phyloP scores from a whole-genome alignment of 768 basidiomycete species.

The Suillus placidus region DNA sequence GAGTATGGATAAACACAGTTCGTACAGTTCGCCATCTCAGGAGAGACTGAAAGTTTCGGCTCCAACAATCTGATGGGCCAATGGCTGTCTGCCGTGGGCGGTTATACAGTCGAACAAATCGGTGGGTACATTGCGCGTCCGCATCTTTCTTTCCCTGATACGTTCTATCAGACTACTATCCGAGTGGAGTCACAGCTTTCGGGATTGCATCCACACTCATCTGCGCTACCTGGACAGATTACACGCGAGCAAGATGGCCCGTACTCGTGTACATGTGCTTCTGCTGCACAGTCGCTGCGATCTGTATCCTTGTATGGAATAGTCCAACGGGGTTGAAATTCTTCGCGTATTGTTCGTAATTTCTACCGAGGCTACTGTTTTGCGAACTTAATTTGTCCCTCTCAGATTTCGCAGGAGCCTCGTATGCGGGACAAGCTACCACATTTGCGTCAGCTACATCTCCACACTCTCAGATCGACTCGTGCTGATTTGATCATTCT shows the following conservation, averaged over 20 bases:
- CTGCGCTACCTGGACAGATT: constrained; percentile 67
- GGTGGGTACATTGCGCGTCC: constrained; percentile 35
- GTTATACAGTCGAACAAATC: constrained; percentile 64
- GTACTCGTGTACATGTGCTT: constrained; percentile 65
- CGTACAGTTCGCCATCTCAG: constrained; percentile 61
- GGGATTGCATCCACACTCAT: constrained; percentile 64
- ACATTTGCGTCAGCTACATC: constrained; percentile 62
- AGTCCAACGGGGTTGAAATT: constrained; percentile 66
- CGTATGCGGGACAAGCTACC: constrained; percentile 75
- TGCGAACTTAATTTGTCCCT: neutral
- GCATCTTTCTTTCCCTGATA: constrained; percentile 14
- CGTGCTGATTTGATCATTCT: constrained; percentile 5
- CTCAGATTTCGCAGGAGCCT: constrained; percentile 61
- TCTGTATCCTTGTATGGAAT: constrained; percentile 63
- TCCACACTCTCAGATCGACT: neutral
- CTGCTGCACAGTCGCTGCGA: constrained; percentile 54
- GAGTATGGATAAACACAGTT: neutral
- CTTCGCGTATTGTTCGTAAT: constrained; percentile 67
- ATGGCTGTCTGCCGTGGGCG: constrained; percentile 64
- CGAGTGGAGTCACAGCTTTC: constrained; percentile 65
- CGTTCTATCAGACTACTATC: constrained; percentile 52
- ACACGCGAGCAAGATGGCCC: constrained; percentile 58
- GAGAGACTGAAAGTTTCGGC: constrained; percentile 69
- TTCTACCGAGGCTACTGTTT: neutral
- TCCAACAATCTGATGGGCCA: constrained; percentile 77